Evolutionary conservation across 2,329 filamentous ascomycete genomes (phyloP), one percentile per base, ranked within the genome.

Genomic region (Elsinoe batatas): DNA sequence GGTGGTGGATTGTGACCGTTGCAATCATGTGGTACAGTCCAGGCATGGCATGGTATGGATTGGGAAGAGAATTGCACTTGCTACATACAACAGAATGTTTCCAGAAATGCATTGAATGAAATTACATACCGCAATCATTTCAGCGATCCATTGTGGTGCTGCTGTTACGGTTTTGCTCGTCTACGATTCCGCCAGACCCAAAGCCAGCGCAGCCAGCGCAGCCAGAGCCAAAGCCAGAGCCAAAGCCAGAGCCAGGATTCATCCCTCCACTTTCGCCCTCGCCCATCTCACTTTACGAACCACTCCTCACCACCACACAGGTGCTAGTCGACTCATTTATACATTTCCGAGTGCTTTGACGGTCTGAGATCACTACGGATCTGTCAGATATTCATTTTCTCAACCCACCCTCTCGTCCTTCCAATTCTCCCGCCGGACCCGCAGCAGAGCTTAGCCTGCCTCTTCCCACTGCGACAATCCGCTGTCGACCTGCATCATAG

Each of bases 241-340:
- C 40, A 32, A 49, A 49, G 47, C 33, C 47, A 51, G 30, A 36
- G 47, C 47, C 47, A 51, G 47, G 47, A 51, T 51, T 51, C 47
- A 51, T 51, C 47, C 47, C 47, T 51, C 47, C 47, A 51, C 47
- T 51, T 38, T 51, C 35, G 30, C 37, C 47, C 18, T 38, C 33
- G 15, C 33, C 47, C 47, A 51, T 51, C 47, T 51, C 26, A 35
- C 47, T 51, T 51, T 15, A 33, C 36, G 37, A 33, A 33, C 47
- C 47, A 51, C 35, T 35, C 35, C 37, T 36, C 47, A 37, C 47
- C 32, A 33, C 4, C 8, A 33, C 47, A 51, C 33, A 51, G 17
- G 47, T 22, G 35, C 36, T 37, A 37, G 35, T 38, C 32, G 32
- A 38, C 33, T 51, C 47, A 51, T 51, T 51, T 18, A 51, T 51